Percentiles rank a stretch among this genome's conserved stretches.
Evolutionary conservation across 495 filamentous ascomycete genomes (phyloP).

Genomic region (Chaetomium tenue): DNA sequence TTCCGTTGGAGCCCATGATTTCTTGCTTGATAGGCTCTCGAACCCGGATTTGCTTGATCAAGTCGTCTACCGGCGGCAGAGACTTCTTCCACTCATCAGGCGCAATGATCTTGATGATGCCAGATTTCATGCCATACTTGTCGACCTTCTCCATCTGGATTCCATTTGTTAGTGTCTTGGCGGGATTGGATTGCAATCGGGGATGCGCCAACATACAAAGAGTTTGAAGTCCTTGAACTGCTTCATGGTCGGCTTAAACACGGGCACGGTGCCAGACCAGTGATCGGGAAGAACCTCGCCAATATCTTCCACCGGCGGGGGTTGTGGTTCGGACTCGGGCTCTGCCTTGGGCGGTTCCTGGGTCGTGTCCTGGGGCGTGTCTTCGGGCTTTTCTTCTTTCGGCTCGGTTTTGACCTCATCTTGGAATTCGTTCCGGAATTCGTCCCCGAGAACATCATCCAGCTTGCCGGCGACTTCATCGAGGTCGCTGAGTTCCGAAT

Average conservation of each 20-base stretch:
- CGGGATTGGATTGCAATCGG: conserved; percentile 1
- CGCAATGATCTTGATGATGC: conserved; percentile 93
- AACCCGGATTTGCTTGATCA: conserved; percentile 85
- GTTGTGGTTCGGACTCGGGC: conserved; percentile 25
- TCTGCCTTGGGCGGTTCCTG: conserved; percentile 5
- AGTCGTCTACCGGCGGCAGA: conserved; percentile 73
- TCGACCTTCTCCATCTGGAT: conserved; percentile 74
- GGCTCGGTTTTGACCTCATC: neutral
- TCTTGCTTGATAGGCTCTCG: conserved; percentile 98
- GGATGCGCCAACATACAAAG: conserved; percentile 54
- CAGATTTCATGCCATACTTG: conserved; percentile 93
- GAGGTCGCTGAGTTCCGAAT: conserved; percentile 58
- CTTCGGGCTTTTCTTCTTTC: conserved; percentile 7
- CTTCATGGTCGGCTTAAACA: conserved; percentile 93
- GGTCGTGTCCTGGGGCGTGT: neutral
- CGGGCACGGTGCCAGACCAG: conserved; percentile 86
- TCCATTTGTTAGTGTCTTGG: conserved; percentile 22
- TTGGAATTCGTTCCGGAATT: neutral
- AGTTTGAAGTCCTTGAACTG: conserved; percentile 89
- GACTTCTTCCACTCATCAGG: conserved; percentile 89
- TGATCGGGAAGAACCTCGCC: conserved; percentile 76
- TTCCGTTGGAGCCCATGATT: conserved; percentile 89
- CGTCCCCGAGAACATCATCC: conserved; percentile 12
- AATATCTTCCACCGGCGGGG: conserved; percentile 54
- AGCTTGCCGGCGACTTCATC: conserved; percentile 45